phyloP scores from a whole-genome alignment of 2,329 filamentous ascomycete genomes.

The Xylaria polymorpha region DNA sequence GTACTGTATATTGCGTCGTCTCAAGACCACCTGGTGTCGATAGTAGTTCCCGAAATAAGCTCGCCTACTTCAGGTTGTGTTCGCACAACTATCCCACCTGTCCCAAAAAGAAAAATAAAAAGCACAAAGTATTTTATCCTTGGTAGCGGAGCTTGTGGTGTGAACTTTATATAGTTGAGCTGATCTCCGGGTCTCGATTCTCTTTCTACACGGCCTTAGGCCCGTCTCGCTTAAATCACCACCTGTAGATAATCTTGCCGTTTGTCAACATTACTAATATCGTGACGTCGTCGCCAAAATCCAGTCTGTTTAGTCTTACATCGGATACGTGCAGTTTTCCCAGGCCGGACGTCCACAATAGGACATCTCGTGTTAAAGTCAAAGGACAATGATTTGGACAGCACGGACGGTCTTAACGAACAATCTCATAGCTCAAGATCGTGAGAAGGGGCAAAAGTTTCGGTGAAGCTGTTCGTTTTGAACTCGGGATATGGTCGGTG shows the following conservation, averaged over 20 bases:
- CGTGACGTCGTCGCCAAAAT: not conserved
- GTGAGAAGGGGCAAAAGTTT: not conserved
- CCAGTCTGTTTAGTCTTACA: not conserved
- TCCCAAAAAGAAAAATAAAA: conserved; percentile 1
- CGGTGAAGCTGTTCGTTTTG: not conserved
- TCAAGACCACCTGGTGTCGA: conserved; percentile 1
- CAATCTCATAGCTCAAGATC: not conserved
- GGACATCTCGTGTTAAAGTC: not conserved
- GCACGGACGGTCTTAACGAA: too few species aligned
- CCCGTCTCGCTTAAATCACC: not conserved
- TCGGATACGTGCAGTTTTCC: not conserved
- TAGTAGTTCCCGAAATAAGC: conserved; percentile 17
- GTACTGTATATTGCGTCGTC: conserved; percentile 6
- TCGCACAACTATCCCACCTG: not conserved
- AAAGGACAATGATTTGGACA: not conserved
- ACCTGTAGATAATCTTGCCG: not conserved
- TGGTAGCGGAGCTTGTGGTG: not conserved
- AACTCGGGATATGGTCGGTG: conserved; percentile 12
- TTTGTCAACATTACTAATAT: not conserved
- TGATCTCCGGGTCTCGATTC: not conserved
- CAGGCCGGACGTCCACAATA: not conserved
- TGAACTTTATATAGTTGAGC: not conserved
- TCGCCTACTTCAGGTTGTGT: not conserved
- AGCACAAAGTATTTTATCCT: not conserved
- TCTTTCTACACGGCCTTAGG: not conserved